phyloP scores from a whole-genome alignment of 2,329 filamentous ascomycete genomes.

The Ambrosiella cleistominuta region DNA sequence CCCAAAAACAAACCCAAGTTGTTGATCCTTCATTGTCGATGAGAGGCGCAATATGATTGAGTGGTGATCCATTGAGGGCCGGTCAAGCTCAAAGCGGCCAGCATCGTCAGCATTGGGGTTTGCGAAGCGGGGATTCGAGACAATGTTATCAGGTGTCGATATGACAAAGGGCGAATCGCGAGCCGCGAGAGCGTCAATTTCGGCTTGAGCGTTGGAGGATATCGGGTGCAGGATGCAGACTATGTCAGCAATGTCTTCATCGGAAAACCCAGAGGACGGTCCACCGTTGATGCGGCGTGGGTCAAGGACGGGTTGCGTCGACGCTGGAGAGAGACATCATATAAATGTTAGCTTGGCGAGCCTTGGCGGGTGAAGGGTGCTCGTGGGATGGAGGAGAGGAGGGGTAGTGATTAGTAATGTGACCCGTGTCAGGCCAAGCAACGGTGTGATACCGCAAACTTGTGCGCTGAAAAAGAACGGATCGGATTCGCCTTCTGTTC shows the following conservation, averaged over 20 bases:
- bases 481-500: too few relatives aligned
- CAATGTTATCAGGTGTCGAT: conserved; percentile 26
- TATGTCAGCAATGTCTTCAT: conserved; percentile 73
- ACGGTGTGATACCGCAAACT: background rate
- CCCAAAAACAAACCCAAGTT: conserved; percentile 70
- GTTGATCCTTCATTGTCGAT: conserved; percentile 47
- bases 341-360: background rate
- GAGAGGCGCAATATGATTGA: conserved; percentile 73
- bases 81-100: conserved; percentile 31
- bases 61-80: conserved; percentile 30
- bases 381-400: background rate
- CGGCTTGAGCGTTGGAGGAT: conserved; percentile 52
- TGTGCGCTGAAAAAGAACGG: too few relatives aligned
- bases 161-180: conserved; percentile 33
- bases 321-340: background rate
- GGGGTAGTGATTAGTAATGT: background rate
- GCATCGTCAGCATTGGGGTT: conserved; percentile 33
- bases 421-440: background rate
- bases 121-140: conserved; percentile 32
- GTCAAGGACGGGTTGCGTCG: conserved; percentile 67
- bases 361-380: background rate
- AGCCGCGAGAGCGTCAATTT: conserved; percentile 38
- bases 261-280: conserved; percentile 66
- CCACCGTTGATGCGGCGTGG: conserved; percentile 50
- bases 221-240: conserved; percentile 74